These are phyloP conservation scores for Pulveroboletus ravenelii DNA, from an alignment of 768 basidiomycete genomes.

Conservation along the genomic window DNA sequence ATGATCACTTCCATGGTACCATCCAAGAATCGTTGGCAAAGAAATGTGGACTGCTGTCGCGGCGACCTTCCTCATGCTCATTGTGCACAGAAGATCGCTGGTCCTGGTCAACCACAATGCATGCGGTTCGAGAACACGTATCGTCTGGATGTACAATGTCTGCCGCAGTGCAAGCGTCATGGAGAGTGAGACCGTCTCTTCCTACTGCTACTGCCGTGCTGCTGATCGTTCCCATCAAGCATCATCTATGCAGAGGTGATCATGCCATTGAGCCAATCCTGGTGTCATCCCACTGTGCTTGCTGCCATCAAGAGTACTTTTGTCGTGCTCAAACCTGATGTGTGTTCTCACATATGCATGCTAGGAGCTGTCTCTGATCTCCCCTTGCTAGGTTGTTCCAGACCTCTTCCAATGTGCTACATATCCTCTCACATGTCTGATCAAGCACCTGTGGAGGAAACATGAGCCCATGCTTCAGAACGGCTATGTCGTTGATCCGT, in stretches of 20 bases:
- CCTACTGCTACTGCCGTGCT: too few species aligned
- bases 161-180: not conserved
- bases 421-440: not conserved
- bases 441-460: not conserved
- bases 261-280: not conserved
- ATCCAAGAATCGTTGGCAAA: not conserved
- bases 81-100: not conserved
- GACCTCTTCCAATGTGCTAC: not conserved
- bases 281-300: not conserved
- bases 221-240: too few species aligned
- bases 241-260: not conserved
- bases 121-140: conserved; percentile 1
- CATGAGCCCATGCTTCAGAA: not conserved
- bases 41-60: not conserved
- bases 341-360: not conserved
- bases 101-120: not conserved
- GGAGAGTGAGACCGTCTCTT: not conserved
- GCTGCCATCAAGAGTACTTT: not conserved
- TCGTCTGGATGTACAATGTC: not conserved
- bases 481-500: not conserved
- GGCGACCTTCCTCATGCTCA: not conserved
- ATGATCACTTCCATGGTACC: not conserved
- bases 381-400: not conserved
- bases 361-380: too few species aligned
- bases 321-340: not conserved